These are phyloP conservation scores for Oemleria cerasiformis DNA, from an alignment of 306 rosid genomes.

Conservation along the genomic window DNA sequence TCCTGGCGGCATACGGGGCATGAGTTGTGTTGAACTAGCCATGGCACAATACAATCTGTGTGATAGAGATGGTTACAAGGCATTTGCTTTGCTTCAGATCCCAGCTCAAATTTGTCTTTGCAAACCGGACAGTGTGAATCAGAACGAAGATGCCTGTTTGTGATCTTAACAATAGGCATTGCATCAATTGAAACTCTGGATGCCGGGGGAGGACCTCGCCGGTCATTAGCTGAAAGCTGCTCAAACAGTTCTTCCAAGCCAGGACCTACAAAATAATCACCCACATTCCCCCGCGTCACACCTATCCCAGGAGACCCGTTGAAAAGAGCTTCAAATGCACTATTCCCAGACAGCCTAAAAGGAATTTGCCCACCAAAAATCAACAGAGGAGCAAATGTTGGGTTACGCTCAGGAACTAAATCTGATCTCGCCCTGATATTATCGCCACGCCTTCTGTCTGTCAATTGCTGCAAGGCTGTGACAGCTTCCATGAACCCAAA, in stretches of 20 bases:
- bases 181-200: slow-evolving; percentile 56
- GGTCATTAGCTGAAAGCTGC: slow-evolving; percentile 60
- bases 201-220: slow-evolving; percentile 74
- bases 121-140: slow-evolving; percentile 72
- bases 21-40: slow-evolving; percentile 71
- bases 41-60: slow-evolving; percentile 67
- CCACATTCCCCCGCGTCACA: slow-evolving; percentile 52
- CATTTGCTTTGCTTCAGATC: slow-evolving; percentile 72
- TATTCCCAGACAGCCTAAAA: slow-evolving; percentile 50
- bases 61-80: slow-evolving; percentile 71
- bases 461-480: slow-evolving; percentile 48
- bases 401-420: slow-evolving; percentile 39
- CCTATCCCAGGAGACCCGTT: slow-evolving; percentile 64
- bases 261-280: slow-evolving; percentile 75
- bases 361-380: slow-evolving; percentile 72
- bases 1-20: slow-evolving; percentile 87
- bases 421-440: slow-evolving; percentile 38
- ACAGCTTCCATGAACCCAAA: slow-evolving; percentile 49
- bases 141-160: slow-evolving; percentile 57
- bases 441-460: slow-evolving; percentile 37
- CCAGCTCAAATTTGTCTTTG: slow-evolving; percentile 60
- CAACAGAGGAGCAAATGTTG: slow-evolving; percentile 47
- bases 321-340: slow-evolving; percentile 60
- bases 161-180: slow-evolving; percentile 62
- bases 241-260: slow-evolving; percentile 76